phyloP scores from a whole-genome alignment of 139 green algal species.

The Spirogloea muscicola region DNA sequence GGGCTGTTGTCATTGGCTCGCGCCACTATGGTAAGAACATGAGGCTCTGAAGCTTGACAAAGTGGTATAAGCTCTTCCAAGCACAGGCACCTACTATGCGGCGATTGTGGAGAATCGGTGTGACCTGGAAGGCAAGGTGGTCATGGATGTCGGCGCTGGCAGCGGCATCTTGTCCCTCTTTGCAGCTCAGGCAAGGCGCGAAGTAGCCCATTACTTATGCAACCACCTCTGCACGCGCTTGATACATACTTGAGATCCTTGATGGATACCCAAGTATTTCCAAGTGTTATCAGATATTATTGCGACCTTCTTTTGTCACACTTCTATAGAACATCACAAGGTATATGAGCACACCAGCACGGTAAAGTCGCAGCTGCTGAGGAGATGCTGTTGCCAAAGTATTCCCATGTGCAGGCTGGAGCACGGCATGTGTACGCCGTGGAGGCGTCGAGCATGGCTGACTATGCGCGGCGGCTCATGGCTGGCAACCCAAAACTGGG shows the following conservation, averaged over 20 bases:
- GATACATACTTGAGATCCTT: too few relatives aligned
- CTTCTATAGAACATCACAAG: too few relatives aligned
- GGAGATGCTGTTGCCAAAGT: slow-evolving; percentile 23
- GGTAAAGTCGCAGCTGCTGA: neutral
- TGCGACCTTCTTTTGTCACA: too few relatives aligned
- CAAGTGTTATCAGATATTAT: too few relatives aligned
- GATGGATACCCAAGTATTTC: too few relatives aligned
- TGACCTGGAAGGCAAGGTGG: slow-evolving; percentile 83
- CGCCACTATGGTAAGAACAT: too few relatives aligned
- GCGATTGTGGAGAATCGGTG: slow-evolving; percentile 79
- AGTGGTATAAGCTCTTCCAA: slow-evolving; percentile 55
- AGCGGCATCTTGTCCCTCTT: slow-evolving; percentile 94
- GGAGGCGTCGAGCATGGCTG: slow-evolving; percentile 82
- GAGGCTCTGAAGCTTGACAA: too few relatives aligned
- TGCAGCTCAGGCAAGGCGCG: slow-evolving; percentile 84
- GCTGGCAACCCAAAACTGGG: slow-evolving; percentile 61
- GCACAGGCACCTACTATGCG: slow-evolving; percentile 87
- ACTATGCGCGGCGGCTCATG: slow-evolving; percentile 66
- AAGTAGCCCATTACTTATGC: too few relatives aligned
- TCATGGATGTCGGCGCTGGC: slow-evolving; percentile 93
- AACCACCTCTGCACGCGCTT: too few relatives aligned
- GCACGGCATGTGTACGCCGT: slow-evolving; percentile 89
- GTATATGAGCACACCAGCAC: too few relatives aligned
- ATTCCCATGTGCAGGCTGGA: slow-evolving; percentile 66
- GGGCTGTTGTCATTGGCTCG: too few relatives aligned